phyloP scores from a whole-genome alignment of 2,329 filamentous ascomycete species.

The Fusarium oligoseptatum region DNA sequence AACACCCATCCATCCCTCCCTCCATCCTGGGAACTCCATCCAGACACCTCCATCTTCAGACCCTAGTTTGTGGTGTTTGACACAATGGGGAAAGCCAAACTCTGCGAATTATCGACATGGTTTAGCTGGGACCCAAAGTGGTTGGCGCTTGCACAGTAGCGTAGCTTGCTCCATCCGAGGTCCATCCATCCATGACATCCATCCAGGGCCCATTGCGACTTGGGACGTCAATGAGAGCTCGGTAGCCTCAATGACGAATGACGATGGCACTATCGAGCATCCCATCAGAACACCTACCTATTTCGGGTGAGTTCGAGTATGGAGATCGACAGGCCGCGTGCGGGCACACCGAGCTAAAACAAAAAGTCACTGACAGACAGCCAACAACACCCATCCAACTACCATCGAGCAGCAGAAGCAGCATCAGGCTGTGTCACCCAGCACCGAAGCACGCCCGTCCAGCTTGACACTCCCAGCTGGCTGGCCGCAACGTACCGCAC shows the following conservation, averaged over 20 bases:
- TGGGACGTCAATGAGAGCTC: slow-evolving; percentile 13
- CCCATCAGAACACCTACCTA: slow-evolving; percentile 24
- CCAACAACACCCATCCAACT: slow-evolving; percentile 2
- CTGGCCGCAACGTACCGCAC: neutral
- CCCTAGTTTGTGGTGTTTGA: slow-evolving; percentile 19
- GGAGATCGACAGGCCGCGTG: slow-evolving; percentile 20
- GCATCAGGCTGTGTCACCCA: slow-evolving; percentile 7
- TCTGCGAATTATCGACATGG: slow-evolving; percentile 24
- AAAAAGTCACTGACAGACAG: slow-evolving; percentile 9
- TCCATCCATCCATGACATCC: neutral
- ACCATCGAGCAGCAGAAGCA: neutral
- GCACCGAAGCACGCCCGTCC: neutral
- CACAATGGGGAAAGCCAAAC: slow-evolving; percentile 31
- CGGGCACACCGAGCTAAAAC: slow-evolving; percentile 17
- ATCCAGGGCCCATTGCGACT: slow-evolving; percentile 9
- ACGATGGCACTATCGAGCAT: neutral
- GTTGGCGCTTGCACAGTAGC: slow-evolving; percentile 23
- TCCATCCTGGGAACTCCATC: slow-evolving; percentile 30
- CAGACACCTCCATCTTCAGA: slow-evolving; percentile 29
- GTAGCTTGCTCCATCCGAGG: neutral
- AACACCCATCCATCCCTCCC: slow-evolving; percentile 1
- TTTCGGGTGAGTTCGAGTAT: slow-evolving; percentile 11
- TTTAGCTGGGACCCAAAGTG: slow-evolving; percentile 35
- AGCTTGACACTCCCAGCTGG: neutral
- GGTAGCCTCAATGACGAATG: slow-evolving; percentile 38